Evolutionary conservation across 2,329 filamentous ascomycete species (phyloP).

Genomic region (Ophiostoma quercus): DNA sequence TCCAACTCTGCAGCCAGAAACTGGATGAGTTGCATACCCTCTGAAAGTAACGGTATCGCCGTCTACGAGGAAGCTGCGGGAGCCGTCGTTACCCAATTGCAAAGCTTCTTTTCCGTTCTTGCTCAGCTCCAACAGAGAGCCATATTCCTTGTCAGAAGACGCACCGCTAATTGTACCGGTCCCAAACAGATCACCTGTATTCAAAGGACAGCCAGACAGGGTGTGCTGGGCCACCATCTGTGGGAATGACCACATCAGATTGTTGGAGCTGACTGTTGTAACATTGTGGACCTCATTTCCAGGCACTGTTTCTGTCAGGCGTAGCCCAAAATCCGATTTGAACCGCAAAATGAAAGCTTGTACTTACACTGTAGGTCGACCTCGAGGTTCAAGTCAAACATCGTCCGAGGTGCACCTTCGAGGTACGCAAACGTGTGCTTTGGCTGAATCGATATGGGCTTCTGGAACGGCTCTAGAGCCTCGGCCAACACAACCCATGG

Average conservation of each 20-base stretch:
- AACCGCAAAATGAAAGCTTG: not conserved
- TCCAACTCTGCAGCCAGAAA: conserved; percentile 39
- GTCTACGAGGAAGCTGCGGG: conserved; percentile 42
- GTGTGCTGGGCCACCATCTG: conserved; percentile 82
- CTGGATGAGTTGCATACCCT: conserved; percentile 31
- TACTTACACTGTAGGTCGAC: conserved; percentile 15
- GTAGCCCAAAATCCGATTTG: not conserved
- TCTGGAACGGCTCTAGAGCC: conserved; percentile 58
- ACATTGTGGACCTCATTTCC: not conserved
- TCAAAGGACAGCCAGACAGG: conserved; percentile 69
- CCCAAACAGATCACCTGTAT: conserved; percentile 68
- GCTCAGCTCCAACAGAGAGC: conserved; percentile 44
- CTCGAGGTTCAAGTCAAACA: conserved; percentile 31
- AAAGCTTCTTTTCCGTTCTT: conserved; percentile 41
- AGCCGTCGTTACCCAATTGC: conserved; percentile 38
- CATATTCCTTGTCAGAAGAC: conserved; percentile 33
- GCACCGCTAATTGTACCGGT: conserved; percentile 66
- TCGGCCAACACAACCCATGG: conserved; percentile 75
- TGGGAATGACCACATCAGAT: conserved; percentile 71
- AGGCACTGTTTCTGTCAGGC: not conserved
- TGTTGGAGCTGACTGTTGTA: conserved; percentile 44
- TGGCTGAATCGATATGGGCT: conserved; percentile 34
- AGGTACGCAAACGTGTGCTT: conserved; percentile 43
- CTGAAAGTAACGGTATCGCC: conserved; percentile 42
- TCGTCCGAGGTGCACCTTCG: conserved; percentile 49